Evolutionary conservation across 805 yeast species (phyloP), one percentile per base, ranked within the genome.

Genomic region (Starmerella tilneyi): DNA sequence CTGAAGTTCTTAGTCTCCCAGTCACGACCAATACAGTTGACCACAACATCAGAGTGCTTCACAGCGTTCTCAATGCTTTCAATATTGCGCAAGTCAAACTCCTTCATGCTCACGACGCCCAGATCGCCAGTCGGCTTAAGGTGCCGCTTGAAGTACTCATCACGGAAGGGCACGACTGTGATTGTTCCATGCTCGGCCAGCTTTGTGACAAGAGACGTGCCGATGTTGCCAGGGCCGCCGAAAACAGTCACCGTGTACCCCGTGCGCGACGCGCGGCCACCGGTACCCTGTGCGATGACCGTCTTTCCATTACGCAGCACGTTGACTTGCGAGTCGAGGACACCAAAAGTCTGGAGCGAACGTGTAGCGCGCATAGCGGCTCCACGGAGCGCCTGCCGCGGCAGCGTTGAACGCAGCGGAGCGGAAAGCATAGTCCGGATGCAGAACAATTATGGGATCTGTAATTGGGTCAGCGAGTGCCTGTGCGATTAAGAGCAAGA

Each of bases 171-270:
- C 19, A 76, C 79, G 41, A 82, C 75, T 8, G 81, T 76, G 44
- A 72, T 64, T 23, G 94, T 84, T 51, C 94, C 94, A 60, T 84
- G 85, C 59, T 79, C 72, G 50, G 89, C 94, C 55, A 84, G 69
- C 59, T 79, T 80, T 28, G 88, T 68, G 16, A 76, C 73, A 50
- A 84, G 63, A 53, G 80, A 74, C 40, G 84, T 74, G 38, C 94
- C 94, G 48, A 84, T 66, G 62, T 80, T 78, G 2, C 94, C 94
- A 38, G 79, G 68, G 29, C 80, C 83, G 9, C 94, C 94, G 59
- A 84, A 84, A 2, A 84, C 92, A 1, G 94, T 82, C 19, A 88
- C 94, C 3, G 88, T 82, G 65, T 78, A 82, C 2, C 94, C 94
- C 8, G 89, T 79, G 68, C 94, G 74, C 23, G 94, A 82, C 4